Evolutionary conservation across 129 eudicot species (phyloP).

Genomic region (Artemisia argyi): DNA sequence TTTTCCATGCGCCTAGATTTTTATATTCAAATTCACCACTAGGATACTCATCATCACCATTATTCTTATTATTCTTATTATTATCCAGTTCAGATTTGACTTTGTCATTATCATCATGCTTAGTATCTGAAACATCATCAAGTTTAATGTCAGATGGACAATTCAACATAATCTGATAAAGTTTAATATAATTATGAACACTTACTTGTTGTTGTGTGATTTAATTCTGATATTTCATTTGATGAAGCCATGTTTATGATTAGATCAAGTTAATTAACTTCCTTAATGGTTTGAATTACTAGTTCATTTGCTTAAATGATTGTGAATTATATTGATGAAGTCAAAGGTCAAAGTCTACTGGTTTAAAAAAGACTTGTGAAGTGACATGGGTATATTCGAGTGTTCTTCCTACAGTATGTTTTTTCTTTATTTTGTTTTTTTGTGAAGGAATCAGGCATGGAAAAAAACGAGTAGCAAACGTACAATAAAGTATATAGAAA

Average conservation of each 20-base stretch:
- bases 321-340: background rate
- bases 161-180: background rate
- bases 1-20: slow-evolving; percentile 51
- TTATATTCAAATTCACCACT: slow-evolving; percentile 69
- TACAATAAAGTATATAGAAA: no score
- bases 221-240: slow-evolving; percentile 22
- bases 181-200: background rate
- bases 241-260: slow-evolving; percentile 28
- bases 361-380: no score
- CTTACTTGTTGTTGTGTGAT: slow-evolving; percentile 23
- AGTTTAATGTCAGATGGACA: background rate
- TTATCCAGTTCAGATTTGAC: slow-evolving; percentile 17
- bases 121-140: slow-evolving; percentile 19
- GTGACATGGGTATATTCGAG: no score
- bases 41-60: slow-evolving; percentile 50
- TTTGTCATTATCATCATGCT: background rate
- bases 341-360: slow-evolving; percentile 17
- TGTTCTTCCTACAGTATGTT: no score
- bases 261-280: background rate
- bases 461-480: no score
- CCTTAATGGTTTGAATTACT: background rate
- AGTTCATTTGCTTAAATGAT: background rate
- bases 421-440: no score
- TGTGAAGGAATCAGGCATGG: no score
- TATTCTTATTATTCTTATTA: slow-evolving; percentile 17